Percentiles rank a stretch among this genome's conserved stretches.
These are phyloP conservation scores for Daphne laureola DNA, from an alignment of 441 rosid genomes.

Conservation along the genomic window DNA sequence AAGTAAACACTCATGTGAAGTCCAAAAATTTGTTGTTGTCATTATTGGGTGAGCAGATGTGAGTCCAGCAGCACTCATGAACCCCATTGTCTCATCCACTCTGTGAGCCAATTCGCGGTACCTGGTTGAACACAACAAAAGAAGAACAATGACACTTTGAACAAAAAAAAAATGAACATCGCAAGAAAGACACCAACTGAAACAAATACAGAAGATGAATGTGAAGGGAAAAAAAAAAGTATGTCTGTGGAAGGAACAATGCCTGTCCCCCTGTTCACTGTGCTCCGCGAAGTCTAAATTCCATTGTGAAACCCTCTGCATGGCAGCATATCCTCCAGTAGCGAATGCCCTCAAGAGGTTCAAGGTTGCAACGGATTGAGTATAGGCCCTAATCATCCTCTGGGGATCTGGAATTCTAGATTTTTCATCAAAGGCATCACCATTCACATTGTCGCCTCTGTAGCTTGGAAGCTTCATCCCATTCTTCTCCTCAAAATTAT, in stretches of 20 bases:
- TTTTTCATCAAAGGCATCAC: constrained; percentile 28
- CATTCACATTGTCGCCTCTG: constrained; percentile 36
- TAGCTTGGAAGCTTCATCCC: constrained; percentile 41
- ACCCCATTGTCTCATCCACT: constrained; percentile 93
- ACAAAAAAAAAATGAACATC: not conserved
- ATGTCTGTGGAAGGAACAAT: not conserved
- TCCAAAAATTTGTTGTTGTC: constrained; percentile 93
- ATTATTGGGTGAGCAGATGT: constrained; percentile 79
- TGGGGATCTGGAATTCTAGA: constrained; percentile 39
- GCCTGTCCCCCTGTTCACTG: constrained; percentile 61
- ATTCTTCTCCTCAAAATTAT: constrained; percentile 40
- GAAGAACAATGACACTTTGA: not conserved
- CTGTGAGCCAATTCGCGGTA: constrained; percentile 83
- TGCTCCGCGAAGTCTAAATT: constrained; percentile 47
- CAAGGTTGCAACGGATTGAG: constrained; percentile 50
- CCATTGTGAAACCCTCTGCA: constrained; percentile 60
- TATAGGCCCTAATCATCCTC: constrained; percentile 56
- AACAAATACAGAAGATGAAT: not conserved
- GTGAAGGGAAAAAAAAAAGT: not conserved
- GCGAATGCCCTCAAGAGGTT: constrained; percentile 57
- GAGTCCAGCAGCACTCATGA: constrained; percentile 91
- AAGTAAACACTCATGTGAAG: constrained; percentile 89
- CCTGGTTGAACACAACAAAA: constrained; percentile 24
- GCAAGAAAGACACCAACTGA: not conserved
- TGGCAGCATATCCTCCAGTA: constrained; percentile 55